Percentiles rank a stretch among this genome's conserved stretches.
phyloP scores from a whole-genome alignment of 768 basidiomycete genomes.

The Leccinum uliginosum region DNA sequence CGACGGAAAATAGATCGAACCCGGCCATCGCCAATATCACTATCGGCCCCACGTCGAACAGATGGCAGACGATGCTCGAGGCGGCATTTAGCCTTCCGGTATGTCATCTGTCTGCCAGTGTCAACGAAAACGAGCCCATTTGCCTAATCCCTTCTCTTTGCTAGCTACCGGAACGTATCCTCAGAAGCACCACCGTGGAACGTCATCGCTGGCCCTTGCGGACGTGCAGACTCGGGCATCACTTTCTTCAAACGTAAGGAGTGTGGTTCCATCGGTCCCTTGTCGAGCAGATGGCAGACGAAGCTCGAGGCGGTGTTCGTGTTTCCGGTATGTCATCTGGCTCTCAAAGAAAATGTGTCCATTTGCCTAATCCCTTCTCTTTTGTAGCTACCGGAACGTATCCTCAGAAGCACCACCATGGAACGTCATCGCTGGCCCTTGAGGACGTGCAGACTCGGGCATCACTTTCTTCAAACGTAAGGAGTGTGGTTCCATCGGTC shows the following conservation, averaged over 20 bases:
- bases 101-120: conserved; percentile 33
- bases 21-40: conserved; percentile 90
- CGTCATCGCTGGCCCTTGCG: conserved; percentile 79
- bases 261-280: conserved; percentile 85
- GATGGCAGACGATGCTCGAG: conserved; percentile 63
- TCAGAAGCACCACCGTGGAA: conserved; percentile 68
- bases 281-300: conserved; percentile 72
- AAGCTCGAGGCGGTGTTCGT: conserved; percentile 66
- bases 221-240: conserved; percentile 82
- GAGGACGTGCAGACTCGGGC: conserved; percentile 81
- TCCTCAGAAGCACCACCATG: conserved; percentile 68
- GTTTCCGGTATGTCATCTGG: conserved; percentile 67
- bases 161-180: conserved; percentile 80
- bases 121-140: background rate
- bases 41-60: conserved; percentile 85
- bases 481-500: too few relatives aligned
- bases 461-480: conserved; percentile 85
- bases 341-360: background rate
- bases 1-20: conserved; percentile 95
- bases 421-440: conserved; percentile 82
- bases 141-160: conserved; percentile 5
- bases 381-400: conserved; percentile 71
- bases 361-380: conserved; percentile 4
- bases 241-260: conserved; percentile 86
- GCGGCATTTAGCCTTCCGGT: conserved; percentile 83